Percentiles rank a stretch among this genome's conserved stretches.
These are phyloP conservation scores for Cephaloascus albidus DNA, from an alignment of 805 yeast genomes.

Conservation along the genomic window DNA sequence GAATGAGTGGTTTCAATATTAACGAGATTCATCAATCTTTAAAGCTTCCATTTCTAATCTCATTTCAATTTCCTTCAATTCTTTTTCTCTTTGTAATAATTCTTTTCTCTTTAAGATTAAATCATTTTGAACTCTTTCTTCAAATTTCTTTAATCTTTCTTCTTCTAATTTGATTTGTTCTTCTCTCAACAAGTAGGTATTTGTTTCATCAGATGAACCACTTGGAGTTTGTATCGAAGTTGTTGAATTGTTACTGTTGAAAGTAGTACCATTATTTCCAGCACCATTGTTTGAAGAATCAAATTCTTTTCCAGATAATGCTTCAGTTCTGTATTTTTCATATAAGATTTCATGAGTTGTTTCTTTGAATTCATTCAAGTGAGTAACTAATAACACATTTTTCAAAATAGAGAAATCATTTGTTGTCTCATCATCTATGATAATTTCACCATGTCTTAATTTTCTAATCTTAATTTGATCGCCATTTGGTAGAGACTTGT, in stretches of 20 bases:
- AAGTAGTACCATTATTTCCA: background rate
- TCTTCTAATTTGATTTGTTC: conserved; percentile 86
- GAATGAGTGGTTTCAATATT: too few species aligned
- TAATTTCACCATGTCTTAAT: conserved; percentile 52
- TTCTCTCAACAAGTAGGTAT: conserved; percentile 52
- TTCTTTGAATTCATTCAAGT: conserved; percentile 82
- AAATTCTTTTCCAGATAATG: conserved; percentile 56
- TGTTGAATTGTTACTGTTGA: conserved; percentile 1
- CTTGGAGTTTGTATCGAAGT: background rate
- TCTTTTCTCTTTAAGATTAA: conserved; percentile 73
- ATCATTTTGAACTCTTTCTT: conserved; percentile 84
- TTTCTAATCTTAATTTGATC: conserved; percentile 36
- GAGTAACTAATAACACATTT: conserved; percentile 73
- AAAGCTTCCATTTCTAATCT: conserved; percentile 53
- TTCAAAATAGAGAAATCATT: conserved; percentile 77
- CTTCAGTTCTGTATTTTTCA: conserved; percentile 85
- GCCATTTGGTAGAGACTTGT: conserved; percentile 34
- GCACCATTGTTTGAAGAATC: conserved; percentile 16
- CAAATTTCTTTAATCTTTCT: conserved; percentile 78
- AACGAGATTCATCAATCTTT: conserved; percentile 8
- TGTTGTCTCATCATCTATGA: conserved; percentile 61
- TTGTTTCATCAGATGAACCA: conserved; percentile 5
- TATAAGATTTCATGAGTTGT: conserved; percentile 79
- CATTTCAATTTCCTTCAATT: conserved; percentile 72
- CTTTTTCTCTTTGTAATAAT: conserved; percentile 75